phyloP scores from a whole-genome alignment of 176 grass and related monocot genomes.

The Carex littledalei region DNA sequence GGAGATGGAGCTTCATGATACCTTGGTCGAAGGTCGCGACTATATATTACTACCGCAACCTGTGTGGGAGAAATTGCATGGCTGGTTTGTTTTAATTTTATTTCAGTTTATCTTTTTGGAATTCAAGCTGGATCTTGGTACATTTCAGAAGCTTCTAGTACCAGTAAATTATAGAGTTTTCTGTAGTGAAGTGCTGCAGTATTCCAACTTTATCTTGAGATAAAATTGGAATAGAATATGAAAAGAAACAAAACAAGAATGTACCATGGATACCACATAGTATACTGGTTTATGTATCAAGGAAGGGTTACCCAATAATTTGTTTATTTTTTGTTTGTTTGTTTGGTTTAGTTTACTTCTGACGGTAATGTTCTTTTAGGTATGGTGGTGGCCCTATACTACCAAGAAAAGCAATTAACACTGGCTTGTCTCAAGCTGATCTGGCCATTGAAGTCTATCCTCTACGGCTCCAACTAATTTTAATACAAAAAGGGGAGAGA shows the following conservation, averaged over 20 bases:
- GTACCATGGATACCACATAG: neutral
- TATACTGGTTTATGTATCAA: neutral
- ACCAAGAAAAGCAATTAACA: constrained; percentile 92
- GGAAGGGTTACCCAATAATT: constrained; percentile 2
- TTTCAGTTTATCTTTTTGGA: neutral
- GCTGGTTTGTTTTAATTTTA: constrained; percentile 58
- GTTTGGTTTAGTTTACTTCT: constrained; percentile 21
- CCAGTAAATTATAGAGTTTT: constrained; percentile 1
- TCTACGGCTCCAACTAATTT: constrained; percentile 80
- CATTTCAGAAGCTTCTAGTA: neutral
- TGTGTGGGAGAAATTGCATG: constrained; percentile 84
- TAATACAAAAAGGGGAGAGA: constrained; percentile 72
- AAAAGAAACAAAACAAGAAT: neutral
- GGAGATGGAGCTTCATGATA: constrained; percentile 93
- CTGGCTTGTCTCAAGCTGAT: constrained; percentile 91
- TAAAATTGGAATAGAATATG: neutral
- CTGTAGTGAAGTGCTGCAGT: constrained; percentile 2
- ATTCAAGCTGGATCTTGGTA: neutral
- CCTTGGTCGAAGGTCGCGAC: constrained; percentile 87
- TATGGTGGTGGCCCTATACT: constrained; percentile 89
- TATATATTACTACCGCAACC: constrained; percentile 91
- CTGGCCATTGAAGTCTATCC: constrained; percentile 99
- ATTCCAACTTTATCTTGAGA: constrained; percentile 2
- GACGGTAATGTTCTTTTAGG: constrained; percentile 39
- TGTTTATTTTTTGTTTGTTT: constrained; percentile 9